phyloP scores from a whole-genome alignment of 1,284 basidiomycete genomes.

The Ceratobasidium sp. region DNA sequence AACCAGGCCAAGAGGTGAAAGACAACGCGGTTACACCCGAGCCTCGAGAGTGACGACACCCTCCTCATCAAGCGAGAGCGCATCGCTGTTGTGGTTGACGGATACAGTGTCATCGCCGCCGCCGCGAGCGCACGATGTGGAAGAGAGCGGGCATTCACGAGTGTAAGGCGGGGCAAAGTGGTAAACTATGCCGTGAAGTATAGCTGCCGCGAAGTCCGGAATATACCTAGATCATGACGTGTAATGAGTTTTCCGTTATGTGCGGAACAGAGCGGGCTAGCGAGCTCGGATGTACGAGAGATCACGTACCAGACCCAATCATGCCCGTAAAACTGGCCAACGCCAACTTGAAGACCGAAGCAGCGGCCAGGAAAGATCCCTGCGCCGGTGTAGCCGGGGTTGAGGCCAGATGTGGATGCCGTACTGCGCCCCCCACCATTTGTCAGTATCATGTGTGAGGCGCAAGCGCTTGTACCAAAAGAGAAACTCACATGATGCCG shows the following conservation, averaged over 20 bases:
- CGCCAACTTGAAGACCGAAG: constrained; percentile 46
- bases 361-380: constrained; percentile 49
- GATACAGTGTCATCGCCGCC: background rate
- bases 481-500: constrained; percentile 47
- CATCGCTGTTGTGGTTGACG: constrained; percentile 10
- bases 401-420: constrained; percentile 46
- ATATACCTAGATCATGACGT: constrained; percentile 44
- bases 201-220: constrained; percentile 46
- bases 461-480: constrained; percentile 5
- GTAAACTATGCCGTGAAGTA: constrained; percentile 44
- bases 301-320: constrained; percentile 48
- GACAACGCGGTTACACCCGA: constrained; percentile 21
- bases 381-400: constrained; percentile 48
- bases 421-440: constrained; percentile 32
- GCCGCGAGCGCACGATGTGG: constrained; percentile 34
- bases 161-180: constrained; percentile 47
- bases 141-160: constrained; percentile 41
- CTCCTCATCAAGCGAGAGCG: constrained; percentile 38
- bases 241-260: background rate
- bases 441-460: constrained; percentile 14
- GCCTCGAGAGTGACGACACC: constrained; percentile 44
- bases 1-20: constrained; percentile 7
- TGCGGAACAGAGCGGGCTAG: background rate
- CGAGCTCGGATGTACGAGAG: background rate
- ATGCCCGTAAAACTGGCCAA: constrained; percentile 46